Base-by-base conservation (phyloP, 495 filamentous ascomycete genomes). In the Podospora fimiseda region DNA sequence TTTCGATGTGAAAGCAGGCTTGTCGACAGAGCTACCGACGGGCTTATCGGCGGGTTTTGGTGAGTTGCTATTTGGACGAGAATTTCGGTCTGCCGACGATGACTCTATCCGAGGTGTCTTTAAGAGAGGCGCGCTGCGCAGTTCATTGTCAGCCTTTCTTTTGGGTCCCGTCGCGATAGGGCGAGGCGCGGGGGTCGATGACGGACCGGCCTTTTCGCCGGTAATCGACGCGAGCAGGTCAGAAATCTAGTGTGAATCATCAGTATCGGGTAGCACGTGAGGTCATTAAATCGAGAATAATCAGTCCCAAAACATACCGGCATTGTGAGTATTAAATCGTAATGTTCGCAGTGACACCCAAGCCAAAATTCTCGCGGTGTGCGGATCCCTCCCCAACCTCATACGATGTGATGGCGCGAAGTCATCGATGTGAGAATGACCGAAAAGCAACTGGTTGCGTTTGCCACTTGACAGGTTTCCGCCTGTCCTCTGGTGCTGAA, bases 161-260 rank as follows among this genome's bases (percentile, higher is more conserved):
- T 81, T 80, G 2, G 69, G 55, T 19, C 51, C 22, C 9, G 13
- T 54, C 48, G 21, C 49, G 48, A 2, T 65, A 53, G 61, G 64
- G 18, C 39, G 66, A 49, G 50, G 58, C n/a, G 37, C 57, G 50
- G 55, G 54, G 3, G 62, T 64, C 24, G 71, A 53, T 18, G 71
- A 64, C 16, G 70, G 56, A 15, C 60, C 52, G 16, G 72, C 57
- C 58, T 72, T 60, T 15, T 72, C 76, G 50, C 78, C 78, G 33
- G 67, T 73, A 53, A 81, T 81, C 58, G 75, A 72, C 49, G 77
- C 78, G 36, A 81, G 71, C 27, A 81, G 67, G 41, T 81, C 78
- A 23, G 67, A 59, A 56, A 81, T 80, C 76, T 75, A 48, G 37
- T 37, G 46, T 15, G 22, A 22, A 33, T 23, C 33, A 49, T 61